A percentile compares a stretch with the other conserved stretches of the same genome.
Evolutionary conservation across 2,329 filamentous ascomycete species (phyloP).

Genomic region (Coleophoma crateriformis): DNA sequence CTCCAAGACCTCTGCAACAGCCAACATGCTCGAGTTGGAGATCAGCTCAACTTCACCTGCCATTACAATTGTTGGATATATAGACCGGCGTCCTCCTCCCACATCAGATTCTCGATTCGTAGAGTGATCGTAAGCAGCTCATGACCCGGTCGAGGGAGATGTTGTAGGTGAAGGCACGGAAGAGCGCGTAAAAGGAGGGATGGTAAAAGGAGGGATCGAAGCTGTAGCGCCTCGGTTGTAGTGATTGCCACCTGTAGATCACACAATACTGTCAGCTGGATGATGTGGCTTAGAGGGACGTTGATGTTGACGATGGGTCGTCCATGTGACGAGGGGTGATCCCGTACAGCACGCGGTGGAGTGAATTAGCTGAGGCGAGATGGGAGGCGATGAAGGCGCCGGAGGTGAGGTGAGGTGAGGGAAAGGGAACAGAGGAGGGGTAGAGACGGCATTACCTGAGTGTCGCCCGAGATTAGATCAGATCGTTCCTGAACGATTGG

Average conservation of each 20-base stretch:
- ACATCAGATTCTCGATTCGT: conserved; percentile 20
- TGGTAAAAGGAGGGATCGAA: conserved; percentile 5
- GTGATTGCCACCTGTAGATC: conserved; percentile 19
- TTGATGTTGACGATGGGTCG: conserved; percentile 5
- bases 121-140: conserved; percentile 17
- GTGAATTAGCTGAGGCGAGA: not conserved
- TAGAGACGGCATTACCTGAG: not conserved
- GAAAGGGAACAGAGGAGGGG: not conserved
- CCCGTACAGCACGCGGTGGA: not conserved
- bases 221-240: conserved; percentile 14
- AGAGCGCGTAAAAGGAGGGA: conserved; percentile 1
- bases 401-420: not conserved
- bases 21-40: conserved; percentile 12
- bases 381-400: conserved; percentile 2
- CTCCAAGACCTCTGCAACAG: conserved; percentile 16
- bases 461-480: not conserved
- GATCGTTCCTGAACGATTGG: no score
- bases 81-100: conserved; percentile 17
- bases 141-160: conserved; percentile 20
- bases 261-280: conserved; percentile 18
- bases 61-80: conserved; percentile 21
- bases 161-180: conserved; percentile 9
- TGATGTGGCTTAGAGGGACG: conserved; percentile 12
- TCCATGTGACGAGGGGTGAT: conserved; percentile 10
- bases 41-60: conserved; percentile 19